Percentiles rank a stretch among this genome's conserved stretches.
phyloP scores from a whole-genome alignment of 768 basidiomycete species.

The Podaxis sp. region DNA sequence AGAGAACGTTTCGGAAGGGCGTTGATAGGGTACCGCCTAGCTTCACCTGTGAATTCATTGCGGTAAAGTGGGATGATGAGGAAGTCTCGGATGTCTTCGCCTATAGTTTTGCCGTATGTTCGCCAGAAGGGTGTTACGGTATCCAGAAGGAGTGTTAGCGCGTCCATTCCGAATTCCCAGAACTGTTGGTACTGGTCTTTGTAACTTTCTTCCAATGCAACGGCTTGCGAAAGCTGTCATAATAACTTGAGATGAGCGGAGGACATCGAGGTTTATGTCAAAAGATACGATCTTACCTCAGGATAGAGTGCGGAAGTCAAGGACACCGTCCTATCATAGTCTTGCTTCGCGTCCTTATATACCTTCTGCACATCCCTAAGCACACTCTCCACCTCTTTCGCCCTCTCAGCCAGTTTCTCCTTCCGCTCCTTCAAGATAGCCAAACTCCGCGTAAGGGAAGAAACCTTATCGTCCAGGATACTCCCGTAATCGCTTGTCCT shows the following conservation, averaged over 20 bases:
- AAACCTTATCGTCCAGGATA: conserved; percentile 56
- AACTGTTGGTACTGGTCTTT: conserved; percentile 78
- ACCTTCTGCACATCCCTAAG: conserved; percentile 53
- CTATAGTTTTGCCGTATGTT: conserved; percentile 79
- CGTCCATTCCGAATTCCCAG: conserved; percentile 81
- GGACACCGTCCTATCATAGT: conserved; percentile 63
- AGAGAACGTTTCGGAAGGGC: conserved; percentile 61
- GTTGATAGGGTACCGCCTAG: conserved; percentile 62
- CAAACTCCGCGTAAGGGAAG: conserved; percentile 47
- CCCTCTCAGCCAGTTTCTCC: conserved; percentile 42
- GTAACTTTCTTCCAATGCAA: conserved; percentile 76
- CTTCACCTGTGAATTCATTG: conserved; percentile 80
- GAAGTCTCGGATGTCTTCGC: conserved; percentile 77
- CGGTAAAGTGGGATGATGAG: conserved; percentile 81
- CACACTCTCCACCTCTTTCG: conserved; percentile 46
- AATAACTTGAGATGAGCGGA: conserved; percentile 4
- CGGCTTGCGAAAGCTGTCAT: conserved; percentile 63
- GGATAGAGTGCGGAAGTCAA: conserved; percentile 78
- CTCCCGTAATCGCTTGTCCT: conserved; percentile 30
- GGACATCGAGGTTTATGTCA: neutral
- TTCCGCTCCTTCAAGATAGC: conserved; percentile 49
- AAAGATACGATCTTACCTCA: conserved; percentile 46
- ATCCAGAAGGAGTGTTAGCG: conserved; percentile 72
- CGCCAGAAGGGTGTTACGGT: conserved; percentile 81
- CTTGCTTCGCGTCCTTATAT: conserved; percentile 57